Evolutionary conservation across 1,284 basidiomycete species (phyloP).

Genomic region (Trichosporon coremiiforme): DNA sequence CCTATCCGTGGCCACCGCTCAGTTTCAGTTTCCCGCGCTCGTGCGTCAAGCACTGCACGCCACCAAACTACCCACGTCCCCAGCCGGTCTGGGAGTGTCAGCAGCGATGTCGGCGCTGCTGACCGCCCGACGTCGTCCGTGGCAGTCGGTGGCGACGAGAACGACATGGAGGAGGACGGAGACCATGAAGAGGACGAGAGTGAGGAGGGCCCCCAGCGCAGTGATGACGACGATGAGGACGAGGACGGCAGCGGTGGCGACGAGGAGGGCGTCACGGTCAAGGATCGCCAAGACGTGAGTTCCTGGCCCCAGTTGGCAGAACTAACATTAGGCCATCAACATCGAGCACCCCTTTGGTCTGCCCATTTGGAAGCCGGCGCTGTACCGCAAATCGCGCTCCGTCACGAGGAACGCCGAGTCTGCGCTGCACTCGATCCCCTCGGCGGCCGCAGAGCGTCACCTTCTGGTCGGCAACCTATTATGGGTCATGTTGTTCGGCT

Average conservation of each 20-base stretch:
- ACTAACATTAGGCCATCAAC: slow-evolving; percentile 70
- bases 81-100: neutral
- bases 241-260: slow-evolving; percentile 56
- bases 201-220: slow-evolving; percentile 37
- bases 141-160: neutral
- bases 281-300: slow-evolving; percentile 88
- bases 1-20: slow-evolving; percentile 9
- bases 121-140: neutral
- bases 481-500: slow-evolving; percentile 84
- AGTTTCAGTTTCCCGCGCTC: slow-evolving; percentile 8
- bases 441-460: slow-evolving; percentile 86
- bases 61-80: neutral
- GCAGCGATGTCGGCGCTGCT: neutral
- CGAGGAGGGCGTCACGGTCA: slow-evolving; percentile 86
- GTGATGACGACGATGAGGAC: slow-evolving; percentile 42
- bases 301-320: neutral
- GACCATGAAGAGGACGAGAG: slow-evolving; percentile 37
- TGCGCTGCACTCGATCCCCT: slow-evolving; percentile 87
- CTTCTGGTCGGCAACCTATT: slow-evolving; percentile 89
- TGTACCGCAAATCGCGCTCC: slow-evolving; percentile 97
- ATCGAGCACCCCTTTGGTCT: slow-evolving; percentile 99
- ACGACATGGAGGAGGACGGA: slow-evolving; percentile 10
- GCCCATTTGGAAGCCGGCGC: slow-evolving; percentile 98
- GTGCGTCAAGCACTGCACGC: slow-evolving; percentile 1
- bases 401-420: slow-evolving; percentile 95